A percentile compares a stretch with the other conserved stretches of the same genome.
These are phyloP conservation scores for Sugiyamaella floridensis DNA, from an alignment of 805 yeast genomes.

Conservation along the genomic window DNA sequence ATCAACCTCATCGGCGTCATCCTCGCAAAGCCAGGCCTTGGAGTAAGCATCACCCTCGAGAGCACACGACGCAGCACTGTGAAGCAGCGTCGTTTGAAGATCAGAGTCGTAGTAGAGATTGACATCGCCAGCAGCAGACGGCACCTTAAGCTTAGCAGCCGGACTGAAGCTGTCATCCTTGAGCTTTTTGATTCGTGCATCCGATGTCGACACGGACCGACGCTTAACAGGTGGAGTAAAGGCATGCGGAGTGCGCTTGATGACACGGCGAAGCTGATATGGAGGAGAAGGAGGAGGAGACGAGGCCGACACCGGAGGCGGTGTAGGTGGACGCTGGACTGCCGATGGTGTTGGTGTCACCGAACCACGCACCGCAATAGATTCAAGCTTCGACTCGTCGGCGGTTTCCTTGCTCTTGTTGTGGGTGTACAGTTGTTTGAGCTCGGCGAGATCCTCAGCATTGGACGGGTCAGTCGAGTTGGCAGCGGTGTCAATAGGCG, in stretches of 20 bases:
- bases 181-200: neutral
- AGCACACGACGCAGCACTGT: constrained; percentile 15
- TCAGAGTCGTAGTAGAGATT: neutral
- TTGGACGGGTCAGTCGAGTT: neutral
- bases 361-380: too few relatives aligned
- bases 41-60: constrained; percentile 8
- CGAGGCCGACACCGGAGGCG: constrained; percentile 1
- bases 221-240: constrained; percentile 15
- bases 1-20: constrained; percentile 12
- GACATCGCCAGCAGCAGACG: neutral
- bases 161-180: neutral
- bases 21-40: constrained; percentile 11
- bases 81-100: constrained; percentile 6
- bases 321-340: neutral
- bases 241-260: constrained; percentile 20
- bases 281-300: constrained; percentile 12
- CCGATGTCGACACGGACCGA: constrained; percentile 1
- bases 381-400: neutral
- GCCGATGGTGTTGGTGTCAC: neutral
- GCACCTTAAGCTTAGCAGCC: neutral
- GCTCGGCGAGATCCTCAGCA: neutral
- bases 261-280: constrained; percentile 16
- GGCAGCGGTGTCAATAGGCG: neutral
- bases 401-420: neutral
- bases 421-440: neutral